Evolutionary conservation across 2,329 filamentous ascomycete genomes (phyloP).

Genomic region (Reticulascus tulasneorum): DNA sequence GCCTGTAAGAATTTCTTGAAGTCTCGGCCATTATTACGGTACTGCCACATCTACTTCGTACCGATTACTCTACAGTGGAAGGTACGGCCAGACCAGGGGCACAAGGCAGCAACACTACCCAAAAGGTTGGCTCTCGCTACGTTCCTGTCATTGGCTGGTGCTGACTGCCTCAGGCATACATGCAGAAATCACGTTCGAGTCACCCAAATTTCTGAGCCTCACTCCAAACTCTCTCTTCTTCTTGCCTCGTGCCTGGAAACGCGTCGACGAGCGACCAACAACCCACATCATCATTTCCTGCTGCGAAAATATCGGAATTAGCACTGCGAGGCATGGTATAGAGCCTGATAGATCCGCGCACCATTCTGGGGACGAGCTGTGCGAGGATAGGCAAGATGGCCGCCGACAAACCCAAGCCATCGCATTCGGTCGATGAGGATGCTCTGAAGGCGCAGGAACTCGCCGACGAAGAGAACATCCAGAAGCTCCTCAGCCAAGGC

Average conservation of each 20-base stretch:
- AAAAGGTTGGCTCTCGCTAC: not conserved
- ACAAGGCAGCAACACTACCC: not conserved
- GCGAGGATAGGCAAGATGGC: slow-evolving; percentile 11
- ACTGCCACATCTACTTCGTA: too few relatives aligned
- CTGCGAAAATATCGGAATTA: slow-evolving; percentile 5
- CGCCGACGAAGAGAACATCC: slow-evolving; percentile 45
- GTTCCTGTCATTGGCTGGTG: slow-evolving; percentile 7
- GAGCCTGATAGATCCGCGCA: slow-evolving; percentile 6
- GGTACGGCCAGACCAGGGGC: too few relatives aligned
- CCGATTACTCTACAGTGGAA: too few relatives aligned
- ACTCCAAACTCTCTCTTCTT: slow-evolving; percentile 16
- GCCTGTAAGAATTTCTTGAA: too few relatives aligned
- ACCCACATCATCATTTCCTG: slow-evolving; percentile 10
- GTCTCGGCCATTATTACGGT: too few relatives aligned
- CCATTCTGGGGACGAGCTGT: slow-evolving; percentile 10
- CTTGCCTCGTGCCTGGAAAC: slow-evolving; percentile 11
- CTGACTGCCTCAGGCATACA: slow-evolving; percentile 11
- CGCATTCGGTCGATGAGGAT: slow-evolving; percentile 26
- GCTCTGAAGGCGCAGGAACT: slow-evolving; percentile 41
- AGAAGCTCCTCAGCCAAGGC: slow-evolving; percentile 38
- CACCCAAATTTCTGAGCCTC: slow-evolving; percentile 15
- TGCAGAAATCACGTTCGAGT: slow-evolving; percentile 15
- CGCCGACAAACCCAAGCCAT: slow-evolving; percentile 13
- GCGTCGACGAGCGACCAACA: slow-evolving; percentile 13
- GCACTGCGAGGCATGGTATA: slow-evolving; percentile 13